Base-by-base conservation (phyloP, 1,139 yeast genomes). In the Saccharomyces hybrid region DNA sequence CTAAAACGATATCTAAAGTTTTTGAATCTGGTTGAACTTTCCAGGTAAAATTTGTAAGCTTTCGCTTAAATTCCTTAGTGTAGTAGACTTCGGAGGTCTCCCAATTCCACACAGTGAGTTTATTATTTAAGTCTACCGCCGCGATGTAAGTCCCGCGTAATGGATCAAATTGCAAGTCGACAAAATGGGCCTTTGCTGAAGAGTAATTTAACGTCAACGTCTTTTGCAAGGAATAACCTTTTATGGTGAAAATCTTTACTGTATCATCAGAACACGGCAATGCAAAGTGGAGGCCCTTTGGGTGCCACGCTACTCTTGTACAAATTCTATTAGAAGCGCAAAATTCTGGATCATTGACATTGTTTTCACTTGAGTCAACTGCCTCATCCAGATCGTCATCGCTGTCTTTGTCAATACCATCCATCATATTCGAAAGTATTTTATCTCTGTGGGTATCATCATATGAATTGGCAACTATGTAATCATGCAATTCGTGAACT, bases 211-310 rank as follows among this genome's bases (percentile, higher is more conserved):
- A 8, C 67, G 68, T 47, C 55, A 68, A 27, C 31, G 64, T 58
- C 47, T 62, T 58, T 56, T 64, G 9, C 57, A 62, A 49, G 16
- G 65, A 21, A 53, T 61, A 60, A 58, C 63, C 59, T 52, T 56
- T 60, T 51, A 72, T 51, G 52, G 63, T 51, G 58, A 58, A 58
- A 24, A 63, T 54, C 59, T 62, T 57, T 57, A 67, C 60, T 60
- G 74, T 21, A 73, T 63, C 44, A 68, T 76, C 61, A 73, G 69
- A 42, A 64, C 73, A 71, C 1, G 86, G 88, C 14, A 84, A 64
- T 1, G 91, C 87, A 55, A 89, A 75, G 19, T 72, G 70, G 53
- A 79, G 79, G 11, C 95, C 95, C 54, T 78, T 75, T 4, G 85
- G 83, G 62, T 79, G 81, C 86, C 86, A 83, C 12, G 76, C 78